phyloP scores from a whole-genome alignment of 257 asterid species.

The Solanum pinnatisectum region DNA sequence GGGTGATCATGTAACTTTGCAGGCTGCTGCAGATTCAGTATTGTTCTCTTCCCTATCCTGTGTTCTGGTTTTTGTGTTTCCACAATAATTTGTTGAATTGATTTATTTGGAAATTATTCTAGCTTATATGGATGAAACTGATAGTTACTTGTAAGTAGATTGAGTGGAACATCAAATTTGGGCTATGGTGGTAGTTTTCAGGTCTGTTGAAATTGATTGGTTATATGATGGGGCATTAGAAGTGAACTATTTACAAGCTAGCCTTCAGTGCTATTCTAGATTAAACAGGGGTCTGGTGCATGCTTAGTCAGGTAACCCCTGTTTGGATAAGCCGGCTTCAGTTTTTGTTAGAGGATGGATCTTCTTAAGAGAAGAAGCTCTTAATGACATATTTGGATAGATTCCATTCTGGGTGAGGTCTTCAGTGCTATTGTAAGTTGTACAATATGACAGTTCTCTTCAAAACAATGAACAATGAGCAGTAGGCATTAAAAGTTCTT shows the following conservation, averaged over 20 bases:
- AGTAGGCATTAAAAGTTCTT: neutral
- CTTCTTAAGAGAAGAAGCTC: neutral
- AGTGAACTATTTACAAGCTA: neutral
- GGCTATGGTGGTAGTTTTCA: neutral
- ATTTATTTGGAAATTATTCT: neutral
- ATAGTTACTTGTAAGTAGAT: neutral
- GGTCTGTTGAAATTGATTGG: neutral
- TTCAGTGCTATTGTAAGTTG: neutral
- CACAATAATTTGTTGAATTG: neutral
- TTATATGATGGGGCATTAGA: neutral
- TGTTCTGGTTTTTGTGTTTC: neutral
- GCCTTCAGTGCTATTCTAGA: neutral
- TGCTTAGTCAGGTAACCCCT: neutral
- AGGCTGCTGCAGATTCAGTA: constrained; percentile 93
- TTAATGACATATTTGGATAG: neutral
- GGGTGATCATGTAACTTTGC: constrained; percentile 94
- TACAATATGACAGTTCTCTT: neutral
- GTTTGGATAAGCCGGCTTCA: neutral
- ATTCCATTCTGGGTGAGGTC: neutral
- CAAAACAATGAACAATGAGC: neutral
- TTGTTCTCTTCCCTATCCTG: neutral
- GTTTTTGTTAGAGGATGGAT: neutral
- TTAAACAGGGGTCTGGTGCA: neutral
- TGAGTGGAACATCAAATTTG: neutral
- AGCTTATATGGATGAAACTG: neutral